Base-by-base conservation (phyloP, 225 moss, liverwort and hornwort genomes). In the Lunularia cruciata region DNA sequence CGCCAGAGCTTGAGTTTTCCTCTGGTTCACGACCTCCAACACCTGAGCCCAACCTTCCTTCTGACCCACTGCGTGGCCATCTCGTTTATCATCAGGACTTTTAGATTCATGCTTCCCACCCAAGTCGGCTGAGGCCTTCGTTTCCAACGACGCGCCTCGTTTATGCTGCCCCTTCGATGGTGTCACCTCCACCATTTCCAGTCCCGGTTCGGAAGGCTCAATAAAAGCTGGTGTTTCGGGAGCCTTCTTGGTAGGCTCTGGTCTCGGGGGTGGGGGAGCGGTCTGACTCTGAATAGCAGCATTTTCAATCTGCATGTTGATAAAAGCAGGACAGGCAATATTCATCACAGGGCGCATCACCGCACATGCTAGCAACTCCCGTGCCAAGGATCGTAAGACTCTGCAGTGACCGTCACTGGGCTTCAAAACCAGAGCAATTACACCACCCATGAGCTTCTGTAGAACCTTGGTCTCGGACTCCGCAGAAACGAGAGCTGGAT, bases 21-120 rank as follows among this genome's bases (percentile, higher is more conserved):
- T 86, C 79, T 94, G 86, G 35, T 87, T 91, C 18, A 94, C 89
- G 30, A 85, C 91, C 75, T 94, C 94, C 39, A 94, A 72, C 33
- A 94, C 81, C 82, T 92, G 88, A 20, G 91, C 91, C 94, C 94
- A 94, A 63, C 88, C 83, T 63, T 82, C 77, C 77, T 85, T 80
- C 61, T 77, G 72, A 45, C 83, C 75, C 15, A 63, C 52, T 72
- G 61, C 66, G 47, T 62, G 61, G 57, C 53, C 74, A 60, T 83
- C 80, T 33, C 55, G 20, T 34, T 64, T 57, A 9, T 67, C 56
- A 26, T 25, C 11, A 31, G 72, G 69, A 42, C 65, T 58, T 53
- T 67, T 76, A 68, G 59, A 52, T 68, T 69, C 69, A 57, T 4
- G 10, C 43, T 75, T 79, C 32, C 28, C 67, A 47, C 47, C 38